Percentiles rank a stretch among this genome's conserved stretches.
These are phyloP conservation scores for Nemania bipapillata DNA, from an alignment of 2,329 filamentous ascomycete species.

Conservation along the genomic window DNA sequence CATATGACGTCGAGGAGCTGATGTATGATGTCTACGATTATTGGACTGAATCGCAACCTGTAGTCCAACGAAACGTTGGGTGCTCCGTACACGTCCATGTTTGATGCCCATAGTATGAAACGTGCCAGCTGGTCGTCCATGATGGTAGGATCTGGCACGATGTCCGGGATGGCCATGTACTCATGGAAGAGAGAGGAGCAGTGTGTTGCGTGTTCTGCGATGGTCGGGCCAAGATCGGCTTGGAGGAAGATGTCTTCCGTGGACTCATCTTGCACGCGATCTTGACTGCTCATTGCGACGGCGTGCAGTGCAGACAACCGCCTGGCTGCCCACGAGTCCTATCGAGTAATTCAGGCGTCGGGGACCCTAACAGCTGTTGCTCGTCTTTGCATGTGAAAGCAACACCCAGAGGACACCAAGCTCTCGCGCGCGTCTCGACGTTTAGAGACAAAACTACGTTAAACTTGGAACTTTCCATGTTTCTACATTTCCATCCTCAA, in stretches of 20 bases:
- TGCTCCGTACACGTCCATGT: slow-evolving; percentile 23
- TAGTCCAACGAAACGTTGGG: slow-evolving; percentile 30
- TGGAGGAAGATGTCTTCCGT: slow-evolving; percentile 27
- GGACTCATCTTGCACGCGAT: background rate
- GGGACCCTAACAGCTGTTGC: no score
- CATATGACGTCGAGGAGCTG: slow-evolving; percentile 26
- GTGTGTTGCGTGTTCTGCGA: slow-evolving; percentile 25
- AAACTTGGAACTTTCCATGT: no score
- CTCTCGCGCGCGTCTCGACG: no score
- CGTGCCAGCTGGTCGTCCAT: slow-evolving; percentile 31
- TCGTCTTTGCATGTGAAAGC: no score
- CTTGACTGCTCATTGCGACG: background rate
- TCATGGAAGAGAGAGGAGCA: slow-evolving; percentile 12
- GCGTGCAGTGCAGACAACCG: no score
- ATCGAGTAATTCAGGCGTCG: no score
- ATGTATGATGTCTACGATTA: slow-evolving; percentile 22
- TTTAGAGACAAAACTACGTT: no score
- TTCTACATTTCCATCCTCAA: no score
- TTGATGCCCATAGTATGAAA: slow-evolving; percentile 18
- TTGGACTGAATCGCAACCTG: slow-evolving; percentile 24
- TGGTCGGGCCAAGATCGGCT: slow-evolving; percentile 22
- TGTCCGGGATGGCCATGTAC: slow-evolving; percentile 7
- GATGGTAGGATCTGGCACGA: slow-evolving; percentile 15
- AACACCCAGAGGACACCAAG: no score
- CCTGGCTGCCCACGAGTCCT: no score